Base-by-base conservation (phyloP, 129 eudicot species). In the Cynara cardunculus region DNA sequence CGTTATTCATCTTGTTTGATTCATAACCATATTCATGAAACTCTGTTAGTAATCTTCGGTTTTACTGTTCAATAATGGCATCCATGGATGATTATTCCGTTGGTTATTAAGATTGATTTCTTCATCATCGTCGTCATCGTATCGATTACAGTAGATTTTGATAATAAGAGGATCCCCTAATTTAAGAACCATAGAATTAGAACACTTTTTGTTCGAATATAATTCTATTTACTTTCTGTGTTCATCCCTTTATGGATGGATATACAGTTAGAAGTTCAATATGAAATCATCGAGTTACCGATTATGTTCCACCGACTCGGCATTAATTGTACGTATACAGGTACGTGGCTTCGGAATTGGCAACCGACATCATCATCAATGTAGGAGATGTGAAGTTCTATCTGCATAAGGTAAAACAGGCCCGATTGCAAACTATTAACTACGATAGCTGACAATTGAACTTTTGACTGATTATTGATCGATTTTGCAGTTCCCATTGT, bases 311-410 rank as follows among this genome's bases (percentile, higher is more conserved):
- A 26, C 28, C 71, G 7, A 12, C 28, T 31, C 28, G 12, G 53
- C 2, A 56, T 5, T 56, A 56, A 56, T 56, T 1, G 16, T 3
- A 31, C 30, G 39, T 10, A 26, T 83, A 69, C 86, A 95, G 99
- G 87, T 95, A 92, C 77, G 97, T 95, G 65, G 97, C 96, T 32
- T 81, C 90, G 41, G 99, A 95, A 80, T 83, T 95, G 76, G 94
- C 97, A 69, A 80, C 95, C 8, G 99, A 95, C 73, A 56, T 95
- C 8, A 69, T 87, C 64, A 66, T 95, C 30, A 85, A 82, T 77
- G 83, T 92, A 61, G 97, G 97, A 65, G 97, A 92, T 74, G 94
- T 89, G 65, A 95, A 90, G 87, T 95, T 95, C 85, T 83, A 87
- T 82, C 91, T 95, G 7, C 99, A 95, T 39, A 95, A 95, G 99